These are phyloP conservation scores for Coniochaeta sp. DNA, from an alignment of 2,329 filamentous ascomycete genomes.

Conservation along the genomic window DNA sequence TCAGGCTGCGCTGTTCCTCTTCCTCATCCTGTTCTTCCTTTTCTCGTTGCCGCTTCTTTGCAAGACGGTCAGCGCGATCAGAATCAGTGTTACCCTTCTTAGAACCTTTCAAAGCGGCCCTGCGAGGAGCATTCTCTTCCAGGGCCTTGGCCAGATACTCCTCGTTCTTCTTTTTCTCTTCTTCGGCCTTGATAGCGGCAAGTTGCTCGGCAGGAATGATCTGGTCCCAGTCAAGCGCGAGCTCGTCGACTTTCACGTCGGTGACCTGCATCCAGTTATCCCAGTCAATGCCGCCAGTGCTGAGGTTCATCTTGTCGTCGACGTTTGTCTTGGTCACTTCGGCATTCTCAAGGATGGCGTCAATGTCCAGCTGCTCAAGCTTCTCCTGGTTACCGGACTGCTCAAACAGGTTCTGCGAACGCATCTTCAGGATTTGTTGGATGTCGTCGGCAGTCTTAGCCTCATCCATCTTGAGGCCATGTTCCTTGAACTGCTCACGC, in stretches of 20 bases:
- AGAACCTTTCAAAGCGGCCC: slow-evolving; percentile 53
- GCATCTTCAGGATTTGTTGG: slow-evolving; percentile 90
- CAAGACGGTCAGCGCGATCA: slow-evolving; percentile 57
- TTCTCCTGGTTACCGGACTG: slow-evolving; percentile 95
- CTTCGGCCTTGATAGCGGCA: slow-evolving; percentile 80
- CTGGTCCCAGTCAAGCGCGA: slow-evolving; percentile 85
- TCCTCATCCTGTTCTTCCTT: slow-evolving; percentile 64
- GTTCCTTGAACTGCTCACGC: slow-evolving; percentile 68
- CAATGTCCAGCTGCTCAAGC: slow-evolving; percentile 94
- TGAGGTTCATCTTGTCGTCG: slow-evolving; percentile 83
- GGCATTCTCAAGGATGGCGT: slow-evolving; percentile 92
- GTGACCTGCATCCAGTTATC: slow-evolving; percentile 98
- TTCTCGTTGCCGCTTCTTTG: slow-evolving; percentile 60
- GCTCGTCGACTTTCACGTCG: slow-evolving; percentile 86
- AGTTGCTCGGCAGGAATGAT: slow-evolving; percentile 95
- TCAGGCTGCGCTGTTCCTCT: slow-evolving; percentile 66
- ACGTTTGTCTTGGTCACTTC: slow-evolving; percentile 96
- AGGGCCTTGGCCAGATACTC: slow-evolving; percentile 75
- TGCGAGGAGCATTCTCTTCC: slow-evolving; percentile 79
- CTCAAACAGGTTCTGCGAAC: slow-evolving; percentile 99
- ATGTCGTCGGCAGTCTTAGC: slow-evolving; percentile 92
- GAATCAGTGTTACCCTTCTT: slow-evolving; percentile 37
- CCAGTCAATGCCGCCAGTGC: slow-evolving; percentile 75
- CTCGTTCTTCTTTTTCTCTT: slow-evolving; percentile 76
- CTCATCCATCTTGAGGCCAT: slow-evolving; percentile 66